Evolutionary conservation across 2,329 filamentous ascomycete species (phyloP).

Genomic region (Chrysosphaeria jannelii): DNA sequence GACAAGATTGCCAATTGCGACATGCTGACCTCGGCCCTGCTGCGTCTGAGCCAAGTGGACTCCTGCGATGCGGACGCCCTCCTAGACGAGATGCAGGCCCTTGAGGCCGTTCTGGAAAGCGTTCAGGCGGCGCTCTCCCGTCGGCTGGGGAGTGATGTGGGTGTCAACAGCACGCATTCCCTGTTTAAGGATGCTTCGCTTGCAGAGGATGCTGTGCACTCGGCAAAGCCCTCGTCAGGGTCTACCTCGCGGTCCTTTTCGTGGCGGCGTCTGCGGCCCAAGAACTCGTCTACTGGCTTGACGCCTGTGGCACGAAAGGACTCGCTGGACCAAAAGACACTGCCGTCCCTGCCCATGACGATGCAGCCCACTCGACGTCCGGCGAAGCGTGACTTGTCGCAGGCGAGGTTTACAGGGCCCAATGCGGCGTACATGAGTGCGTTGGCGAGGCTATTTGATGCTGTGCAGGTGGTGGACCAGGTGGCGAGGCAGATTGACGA

Average conservation of each 20-base stretch:
- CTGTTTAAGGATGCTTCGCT: slow-evolving; percentile 41
- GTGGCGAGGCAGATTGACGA: slow-evolving; percentile 91
- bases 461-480: slow-evolving; percentile 63
- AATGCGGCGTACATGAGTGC: slow-evolving; percentile 79
- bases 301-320: slow-evolving; percentile 17
- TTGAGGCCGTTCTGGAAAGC: slow-evolving; percentile 66
- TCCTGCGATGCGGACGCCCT: slow-evolving; percentile 76
- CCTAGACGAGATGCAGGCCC: slow-evolving; percentile 71
- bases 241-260: slow-evolving; percentile 49
- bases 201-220: slow-evolving; percentile 14
- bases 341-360: slow-evolving; percentile 58
- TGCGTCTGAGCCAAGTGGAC: slow-evolving; percentile 59
- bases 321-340: slow-evolving; percentile 1
- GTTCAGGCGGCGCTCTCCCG: slow-evolving; percentile 48
- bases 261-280: slow-evolving; percentile 70
- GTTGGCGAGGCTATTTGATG: slow-evolving; percentile 72
- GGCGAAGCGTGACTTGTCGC: slow-evolving; percentile 37
- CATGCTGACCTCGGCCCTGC: slow-evolving; percentile 59
- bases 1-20: slow-evolving; percentile 89
- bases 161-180: slow-evolving; percentile 39
- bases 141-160: slow-evolving; percentile 80
- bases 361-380: slow-evolving; percentile 31
- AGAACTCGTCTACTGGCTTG: slow-evolving; percentile 44
- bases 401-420: slow-evolving; percentile 47
- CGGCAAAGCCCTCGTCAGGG: slow-evolving; percentile 23